Evolutionary conservation across 2,329 filamentous ascomycete genomes (phyloP).

Genomic region (Trichoderma sp.): DNA sequence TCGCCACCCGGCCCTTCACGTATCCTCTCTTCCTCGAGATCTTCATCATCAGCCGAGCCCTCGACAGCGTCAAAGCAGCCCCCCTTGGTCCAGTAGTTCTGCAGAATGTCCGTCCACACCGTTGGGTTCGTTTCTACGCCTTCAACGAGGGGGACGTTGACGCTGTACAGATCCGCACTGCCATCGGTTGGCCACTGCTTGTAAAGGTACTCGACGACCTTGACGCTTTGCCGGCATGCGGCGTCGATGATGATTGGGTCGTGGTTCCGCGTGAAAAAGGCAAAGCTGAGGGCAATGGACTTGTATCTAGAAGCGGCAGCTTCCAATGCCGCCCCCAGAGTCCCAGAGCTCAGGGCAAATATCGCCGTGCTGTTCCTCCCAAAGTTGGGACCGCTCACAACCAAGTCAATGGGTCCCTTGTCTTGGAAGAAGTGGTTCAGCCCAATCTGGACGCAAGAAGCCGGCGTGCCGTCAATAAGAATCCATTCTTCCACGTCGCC

Average conservation of each 20-base stretch:
- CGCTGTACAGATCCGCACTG: conserved; percentile 77
- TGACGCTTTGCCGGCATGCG: conserved; percentile 70
- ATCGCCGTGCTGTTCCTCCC: conserved; percentile 78
- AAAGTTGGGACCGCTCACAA: conserved; percentile 79
- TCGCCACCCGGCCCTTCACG: conserved; percentile 59
- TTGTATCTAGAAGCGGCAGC: conserved; percentile 66
- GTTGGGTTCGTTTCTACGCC: conserved; percentile 69
- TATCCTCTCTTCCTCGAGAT: conserved; percentile 67
- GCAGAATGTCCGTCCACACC: conserved; percentile 79
- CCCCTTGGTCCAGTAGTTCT: conserved; percentile 84
- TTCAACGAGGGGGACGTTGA: conserved; percentile 84
- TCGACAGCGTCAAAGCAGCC: conserved; percentile 83
- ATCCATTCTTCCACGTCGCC: conserved; percentile 71
- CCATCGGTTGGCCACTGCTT: conserved; percentile 66
- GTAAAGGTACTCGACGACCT: conserved; percentile 74
- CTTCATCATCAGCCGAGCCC: conserved; percentile 57
- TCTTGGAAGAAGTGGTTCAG: conserved; percentile 75
- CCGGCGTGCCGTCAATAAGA: conserved; percentile 75
- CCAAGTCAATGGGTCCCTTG: conserved; percentile 68
- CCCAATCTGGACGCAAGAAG: conserved; percentile 77
- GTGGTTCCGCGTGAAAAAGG: conserved; percentile 83
- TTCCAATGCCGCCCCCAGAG: conserved; percentile 73
- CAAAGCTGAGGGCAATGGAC: conserved; percentile 82
- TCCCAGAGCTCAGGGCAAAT: conserved; percentile 74
- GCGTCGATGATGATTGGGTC: conserved; percentile 76